phyloP scores from a whole-genome alignment of 139 green algal species.

The Chlamydomonas asymmetrica region DNA sequence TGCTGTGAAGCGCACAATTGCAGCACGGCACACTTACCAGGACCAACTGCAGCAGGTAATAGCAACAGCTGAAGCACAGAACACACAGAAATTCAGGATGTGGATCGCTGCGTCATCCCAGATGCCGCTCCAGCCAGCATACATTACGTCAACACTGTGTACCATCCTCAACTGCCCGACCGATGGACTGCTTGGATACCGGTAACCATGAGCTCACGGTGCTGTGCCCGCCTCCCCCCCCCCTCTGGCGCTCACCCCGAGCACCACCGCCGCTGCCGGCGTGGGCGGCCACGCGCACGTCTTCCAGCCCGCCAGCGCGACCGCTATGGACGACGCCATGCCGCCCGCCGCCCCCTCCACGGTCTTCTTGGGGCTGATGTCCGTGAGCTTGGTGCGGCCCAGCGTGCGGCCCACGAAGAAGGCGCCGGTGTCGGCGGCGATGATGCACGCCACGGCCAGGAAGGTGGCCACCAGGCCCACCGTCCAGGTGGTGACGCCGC shows the following conservation, averaged over 20 bases:
- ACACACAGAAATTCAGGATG: background rate
- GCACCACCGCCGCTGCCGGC: constrained; percentile 28
- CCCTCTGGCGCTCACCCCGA: constrained; percentile 33
- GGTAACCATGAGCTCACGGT: background rate
- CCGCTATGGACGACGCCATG: constrained; percentile 56
- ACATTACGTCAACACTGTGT: background rate
- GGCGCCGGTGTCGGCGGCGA: constrained; percentile 87
- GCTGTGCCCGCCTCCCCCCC: background rate
- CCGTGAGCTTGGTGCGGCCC: constrained; percentile 77
- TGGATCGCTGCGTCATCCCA: no score
- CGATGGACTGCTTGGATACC: background rate
- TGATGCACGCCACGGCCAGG: constrained; percentile 73
- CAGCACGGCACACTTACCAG: background rate
- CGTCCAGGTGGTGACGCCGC: constrained; percentile 51
- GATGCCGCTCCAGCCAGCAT: no score
- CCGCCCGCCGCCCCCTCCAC: constrained; percentile 88
- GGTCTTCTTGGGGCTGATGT: constrained; percentile 93
- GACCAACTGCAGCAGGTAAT: background rate
- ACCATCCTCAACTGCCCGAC: background rate
- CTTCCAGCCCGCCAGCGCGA: constrained; percentile 52
- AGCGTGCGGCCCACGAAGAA: constrained; percentile 83
- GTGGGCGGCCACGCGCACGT: constrained; percentile 54
- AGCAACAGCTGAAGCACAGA: background rate
- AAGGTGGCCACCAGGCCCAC: constrained; percentile 85
- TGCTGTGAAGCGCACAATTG: background rate